phyloP scores from a whole-genome alignment of 768 basidiomycete genomes.

The Boletus insuetus region DNA sequence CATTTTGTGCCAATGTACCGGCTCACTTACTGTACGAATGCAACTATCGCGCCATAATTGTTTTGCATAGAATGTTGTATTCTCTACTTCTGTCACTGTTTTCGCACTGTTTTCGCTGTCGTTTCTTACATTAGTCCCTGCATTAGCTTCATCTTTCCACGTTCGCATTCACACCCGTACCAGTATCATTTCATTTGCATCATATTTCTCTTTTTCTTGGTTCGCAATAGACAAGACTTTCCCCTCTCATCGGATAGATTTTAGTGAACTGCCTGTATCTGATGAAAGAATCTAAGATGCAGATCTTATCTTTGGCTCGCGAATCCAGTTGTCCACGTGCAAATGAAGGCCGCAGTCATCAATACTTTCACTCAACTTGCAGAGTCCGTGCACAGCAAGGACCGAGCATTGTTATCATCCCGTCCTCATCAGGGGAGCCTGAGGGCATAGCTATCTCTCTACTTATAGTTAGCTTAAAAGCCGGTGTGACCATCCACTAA shows the following conservation, averaged over 20 bases:
- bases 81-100: conserved; percentile 9
- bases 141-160: neutral
- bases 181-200: conserved; percentile 5
- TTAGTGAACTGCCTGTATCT: neutral
- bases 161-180: conserved; percentile 1
- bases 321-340: conserved; percentile 7
- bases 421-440: no score
- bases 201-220: neutral
- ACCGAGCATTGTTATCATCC: neutral
- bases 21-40: conserved; percentile 20
- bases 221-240: conserved; percentile 5
- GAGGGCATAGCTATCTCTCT: no score
- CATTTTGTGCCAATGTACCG: conserved; percentile 1
- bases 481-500: no score
- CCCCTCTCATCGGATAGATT: neutral
- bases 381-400: neutral
- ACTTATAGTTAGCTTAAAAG: no score
- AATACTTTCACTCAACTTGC: neutral
- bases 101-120: conserved; percentile 4
- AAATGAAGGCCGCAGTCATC: neutral
- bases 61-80: conserved; percentile 19
- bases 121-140: conserved; percentile 6
- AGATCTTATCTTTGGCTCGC: conserved; percentile 3
- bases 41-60: conserved; percentile 14
- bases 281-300: neutral